Percentiles rank a stretch among this genome's conserved stretches.
phyloP scores from a whole-genome alignment of 495 filamentous ascomycete genomes.

The Chlorociboria aeruginascens region DNA sequence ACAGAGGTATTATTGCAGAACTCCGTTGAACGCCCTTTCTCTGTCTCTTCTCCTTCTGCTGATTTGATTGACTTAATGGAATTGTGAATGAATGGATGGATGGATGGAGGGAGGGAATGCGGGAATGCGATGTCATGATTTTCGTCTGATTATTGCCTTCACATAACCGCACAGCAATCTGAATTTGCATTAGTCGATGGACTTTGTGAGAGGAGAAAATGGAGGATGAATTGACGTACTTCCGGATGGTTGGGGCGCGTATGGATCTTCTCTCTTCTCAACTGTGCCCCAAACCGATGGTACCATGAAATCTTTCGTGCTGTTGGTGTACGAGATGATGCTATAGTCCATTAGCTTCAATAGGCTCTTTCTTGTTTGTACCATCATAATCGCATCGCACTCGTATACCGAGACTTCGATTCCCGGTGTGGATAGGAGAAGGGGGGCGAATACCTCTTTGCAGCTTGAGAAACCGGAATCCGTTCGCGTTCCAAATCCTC shows the following conservation, averaged over 20 bases:
- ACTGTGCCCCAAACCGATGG: slow-evolving; percentile 92
- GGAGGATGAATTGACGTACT: slow-evolving; percentile 14
- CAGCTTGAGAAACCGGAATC: slow-evolving; percentile 88
- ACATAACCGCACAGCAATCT: slow-evolving; percentile 90
- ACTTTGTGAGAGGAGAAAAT: neutral
- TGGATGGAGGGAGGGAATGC: slow-evolving; percentile 5
- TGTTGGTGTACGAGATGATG: slow-evolving; percentile 91
- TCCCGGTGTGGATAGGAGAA: neutral
- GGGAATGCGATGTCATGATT: slow-evolving; percentile 8
- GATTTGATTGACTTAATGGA: no score
- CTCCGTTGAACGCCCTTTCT: neutral
- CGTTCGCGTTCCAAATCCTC: slow-evolving; percentile 92
- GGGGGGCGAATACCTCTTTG: slow-evolving; percentile 62
- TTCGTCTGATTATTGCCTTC: slow-evolving; percentile 16
- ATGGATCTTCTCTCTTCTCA: slow-evolving; percentile 89
- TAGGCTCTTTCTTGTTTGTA: neutral
- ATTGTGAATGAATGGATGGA: no score
- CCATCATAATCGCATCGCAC: no score
- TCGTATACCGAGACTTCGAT: no score
- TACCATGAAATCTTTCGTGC: slow-evolving; percentile 97
- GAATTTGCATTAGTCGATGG: slow-evolving; percentile 45
- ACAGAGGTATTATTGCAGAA: neutral
- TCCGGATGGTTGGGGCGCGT: slow-evolving; percentile 81
- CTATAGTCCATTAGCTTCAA: slow-evolving; percentile 33
- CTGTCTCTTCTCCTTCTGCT: neutral